Conservation (phyloP, 495 filamentous ascomycete species). For the Emericellopsis terricola region DNA sequence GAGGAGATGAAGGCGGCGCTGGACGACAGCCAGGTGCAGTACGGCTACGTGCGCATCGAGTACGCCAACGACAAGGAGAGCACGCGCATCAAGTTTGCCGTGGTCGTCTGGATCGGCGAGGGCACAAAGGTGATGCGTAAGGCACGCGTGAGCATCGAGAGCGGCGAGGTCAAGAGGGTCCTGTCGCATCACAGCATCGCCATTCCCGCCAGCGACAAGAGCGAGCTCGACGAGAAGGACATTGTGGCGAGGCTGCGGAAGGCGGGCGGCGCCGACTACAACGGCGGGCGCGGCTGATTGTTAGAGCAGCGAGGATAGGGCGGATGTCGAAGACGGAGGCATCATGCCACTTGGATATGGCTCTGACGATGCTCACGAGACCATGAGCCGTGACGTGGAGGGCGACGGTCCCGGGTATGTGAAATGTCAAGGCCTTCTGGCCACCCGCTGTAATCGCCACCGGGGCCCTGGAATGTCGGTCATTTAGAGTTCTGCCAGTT, state of each 20-base stretch:
- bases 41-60: constrained; percentile 38
- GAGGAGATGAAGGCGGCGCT: constrained; percentile 26
- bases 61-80: constrained; percentile 41
- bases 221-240: constrained; percentile 34
- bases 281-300: constrained; percentile 31
- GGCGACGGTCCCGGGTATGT: no score
- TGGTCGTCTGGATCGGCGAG: constrained; percentile 39
- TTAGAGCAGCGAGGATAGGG: no score
- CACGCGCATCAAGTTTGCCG: constrained; percentile 38
- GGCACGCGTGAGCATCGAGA: constrained; percentile 37
- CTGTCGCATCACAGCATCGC: constrained; percentile 33
- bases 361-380: no score
- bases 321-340: no score
- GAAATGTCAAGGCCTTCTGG: no score
- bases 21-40: constrained; percentile 30
- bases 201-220: constrained; percentile 29
- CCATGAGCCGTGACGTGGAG: no score
- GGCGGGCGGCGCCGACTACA: constrained; percentile 42
- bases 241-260: constrained; percentile 30
- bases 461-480: no score
- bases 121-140: constrained; percentile 39
- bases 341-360: no score
- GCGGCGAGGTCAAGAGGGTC: constrained; percentile 34
- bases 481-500: no score
- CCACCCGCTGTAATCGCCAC: no score